Percentiles rank a stretch among this genome's conserved stretches.
Conservation (phyloP, 169 alveolate genomes). For the Plasmodium malariae region DNA sequence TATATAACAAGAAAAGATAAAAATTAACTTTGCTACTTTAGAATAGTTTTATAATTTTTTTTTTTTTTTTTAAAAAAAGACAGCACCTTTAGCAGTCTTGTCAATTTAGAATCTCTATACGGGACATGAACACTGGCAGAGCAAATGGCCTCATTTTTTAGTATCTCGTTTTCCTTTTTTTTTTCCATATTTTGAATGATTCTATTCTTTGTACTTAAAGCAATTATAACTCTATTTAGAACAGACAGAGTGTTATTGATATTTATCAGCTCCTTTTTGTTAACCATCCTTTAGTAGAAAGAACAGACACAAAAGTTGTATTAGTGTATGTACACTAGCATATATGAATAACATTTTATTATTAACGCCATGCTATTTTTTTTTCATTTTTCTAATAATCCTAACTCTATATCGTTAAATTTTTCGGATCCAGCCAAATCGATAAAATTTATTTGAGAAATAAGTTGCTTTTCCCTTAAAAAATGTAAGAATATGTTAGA, state of each 20-base stretch:
- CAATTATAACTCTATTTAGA: constrained; percentile 56
- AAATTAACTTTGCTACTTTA: not conserved
- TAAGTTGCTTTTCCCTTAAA: constrained; percentile 42
- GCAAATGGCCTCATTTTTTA: constrained; percentile 13
- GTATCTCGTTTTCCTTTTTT: constrained; percentile 15
- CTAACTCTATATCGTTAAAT: constrained; percentile 75
- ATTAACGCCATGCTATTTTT: not conserved
- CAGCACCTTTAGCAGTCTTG: constrained; percentile 56
- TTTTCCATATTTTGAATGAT: constrained; percentile 32
- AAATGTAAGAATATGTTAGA: not conserved
- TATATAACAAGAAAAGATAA: not conserved
- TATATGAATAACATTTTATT: not conserved
- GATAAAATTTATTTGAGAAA: constrained; percentile 69
- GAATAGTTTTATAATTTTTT: not conserved
- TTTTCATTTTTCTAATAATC: constrained; percentile 4
- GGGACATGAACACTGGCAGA: constrained; percentile 44
- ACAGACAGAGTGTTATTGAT: constrained; percentile 69
- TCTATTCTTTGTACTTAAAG: constrained; percentile 59
- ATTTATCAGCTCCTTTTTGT: constrained; percentile 69
- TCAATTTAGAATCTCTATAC: constrained; percentile 68
- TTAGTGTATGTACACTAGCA: not conserved
- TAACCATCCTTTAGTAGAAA: constrained; percentile 24
- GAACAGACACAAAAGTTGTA: not conserved
- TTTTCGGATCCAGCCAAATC: constrained; percentile 77
- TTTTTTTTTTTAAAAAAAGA: not conserved